A percentile compares a stretch with the other conserved stretches of the same genome.
Evolutionary conservation across 345 rosid species (phyloP).

Genomic region (rapeseed (Brassica napus)): Da-Ae NC_063447.1:45274001-45274500

Average conservation of each 20-base stretch:
- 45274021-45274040: neutral
- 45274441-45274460: neutral
- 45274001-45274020: neutral
- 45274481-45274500: conserved; percentile 5
- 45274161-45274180: neutral
- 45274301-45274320: conserved; percentile 19
- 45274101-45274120: neutral
- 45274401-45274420: neutral
- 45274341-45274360: neutral
- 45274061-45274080: neutral
- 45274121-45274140: neutral
- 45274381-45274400: neutral
- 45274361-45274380: neutral
- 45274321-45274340: neutral
- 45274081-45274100: neutral
- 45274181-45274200: neutral
- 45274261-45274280: neutral
- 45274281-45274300: conserved; percentile 17
- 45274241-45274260: neutral
- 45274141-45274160: neutral
- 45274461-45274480: conserved; percentile 13
- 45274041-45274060: neutral
- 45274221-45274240: neutral
- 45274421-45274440: neutral
- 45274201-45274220: neutral